Base-by-base conservation (phyloP, 345 rosid species). In the Linum tenue region DNA sequence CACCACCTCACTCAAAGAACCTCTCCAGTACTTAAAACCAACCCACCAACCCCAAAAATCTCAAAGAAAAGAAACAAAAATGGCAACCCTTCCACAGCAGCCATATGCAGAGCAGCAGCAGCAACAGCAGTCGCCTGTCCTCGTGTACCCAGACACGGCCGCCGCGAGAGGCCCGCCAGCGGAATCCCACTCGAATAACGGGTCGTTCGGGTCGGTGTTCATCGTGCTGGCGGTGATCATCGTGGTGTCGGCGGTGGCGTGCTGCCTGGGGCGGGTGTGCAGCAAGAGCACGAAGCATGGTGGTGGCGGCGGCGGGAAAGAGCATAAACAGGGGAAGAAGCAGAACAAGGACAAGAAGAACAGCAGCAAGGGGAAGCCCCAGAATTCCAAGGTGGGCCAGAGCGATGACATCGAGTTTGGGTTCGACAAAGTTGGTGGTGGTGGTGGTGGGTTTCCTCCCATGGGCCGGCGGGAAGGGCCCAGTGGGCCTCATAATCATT, bases 201-300 rank as follows among this genome's bases (percentile, higher is more conserved):
- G 91, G 36, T 85, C 90, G 37, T 89, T 86, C 31, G 91, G 86
- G 59, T 82, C 81, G 5, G 94, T 85, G 51, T 89, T 80, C 66
- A 78, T 86, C 36, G 83, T 84, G 16, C 77, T 86, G 40, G 86
- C 84, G 14, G 83, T 82, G n/a, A 82, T 86, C 37, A 53, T 82
- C 7, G 79, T 84, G 16, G 48, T 86, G 39, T 86, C 88, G 48
- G 80, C 73, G 14, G 66, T 78, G 37, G 86, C 91, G 68, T 82
- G 88, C 71, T 82, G 75, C 50, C 83, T 86, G 11, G 86, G 88
- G 37, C 75, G 86, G 58, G 56, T 86, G 50, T 84, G 88, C 62
- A 82, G 69, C 67, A 41, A 61, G 64, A 41, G 15, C 4, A 41
- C n/a, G n/a, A n/a, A 61, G 50, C 22, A 61, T n/a, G 12, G 38